Conservation (phyloP, 768 basidiomycete genomes). For the Phylloporus sp. region DNA sequence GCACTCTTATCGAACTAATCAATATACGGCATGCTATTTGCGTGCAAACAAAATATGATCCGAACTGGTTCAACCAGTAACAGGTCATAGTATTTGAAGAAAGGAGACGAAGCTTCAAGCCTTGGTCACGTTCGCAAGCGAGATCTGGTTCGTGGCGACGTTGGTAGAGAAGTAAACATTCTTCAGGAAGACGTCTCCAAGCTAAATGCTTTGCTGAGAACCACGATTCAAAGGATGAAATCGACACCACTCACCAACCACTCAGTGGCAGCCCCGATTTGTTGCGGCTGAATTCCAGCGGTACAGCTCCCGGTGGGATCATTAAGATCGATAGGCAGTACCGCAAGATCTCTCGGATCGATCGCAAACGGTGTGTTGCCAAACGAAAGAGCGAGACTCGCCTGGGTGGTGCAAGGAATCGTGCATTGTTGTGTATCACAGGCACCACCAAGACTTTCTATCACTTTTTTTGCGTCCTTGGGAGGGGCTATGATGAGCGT, state of each 20-base stretch:
- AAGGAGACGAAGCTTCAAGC: constrained; percentile 1
- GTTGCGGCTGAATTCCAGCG: constrained; percentile 65
- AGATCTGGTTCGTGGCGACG: constrained; percentile 52
- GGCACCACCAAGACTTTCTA: constrained; percentile 54
- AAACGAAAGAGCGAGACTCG: constrained; percentile 53
- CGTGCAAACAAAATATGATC: neutral
- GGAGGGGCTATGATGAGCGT: constrained; percentile 41
- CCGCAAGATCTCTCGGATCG: constrained; percentile 61
- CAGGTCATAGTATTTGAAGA: neutral
- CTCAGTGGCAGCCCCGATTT: constrained; percentile 53
- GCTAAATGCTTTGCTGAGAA: constrained; percentile 16
- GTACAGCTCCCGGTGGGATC: constrained; percentile 58
- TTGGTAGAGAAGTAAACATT: constrained; percentile 72
- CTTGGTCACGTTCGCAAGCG: constrained; percentile 52
- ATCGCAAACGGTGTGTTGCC: constrained; percentile 59
- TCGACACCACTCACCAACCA: constrained; percentile 56
- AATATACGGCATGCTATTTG: neutral
- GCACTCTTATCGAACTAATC: neutral
- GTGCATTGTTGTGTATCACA: constrained; percentile 51
- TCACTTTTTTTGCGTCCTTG: constrained; percentile 53
- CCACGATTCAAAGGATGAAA: neutral
- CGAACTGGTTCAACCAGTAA: constrained; percentile 10
- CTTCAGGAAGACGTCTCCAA: constrained; percentile 76
- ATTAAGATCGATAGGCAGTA: constrained; percentile 50
- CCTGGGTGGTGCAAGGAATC: constrained; percentile 60